These are phyloP conservation scores for Xylariaceae sp. DNA, from an alignment of 2,329 filamentous ascomycete genomes.

Conservation along the genomic window DNA sequence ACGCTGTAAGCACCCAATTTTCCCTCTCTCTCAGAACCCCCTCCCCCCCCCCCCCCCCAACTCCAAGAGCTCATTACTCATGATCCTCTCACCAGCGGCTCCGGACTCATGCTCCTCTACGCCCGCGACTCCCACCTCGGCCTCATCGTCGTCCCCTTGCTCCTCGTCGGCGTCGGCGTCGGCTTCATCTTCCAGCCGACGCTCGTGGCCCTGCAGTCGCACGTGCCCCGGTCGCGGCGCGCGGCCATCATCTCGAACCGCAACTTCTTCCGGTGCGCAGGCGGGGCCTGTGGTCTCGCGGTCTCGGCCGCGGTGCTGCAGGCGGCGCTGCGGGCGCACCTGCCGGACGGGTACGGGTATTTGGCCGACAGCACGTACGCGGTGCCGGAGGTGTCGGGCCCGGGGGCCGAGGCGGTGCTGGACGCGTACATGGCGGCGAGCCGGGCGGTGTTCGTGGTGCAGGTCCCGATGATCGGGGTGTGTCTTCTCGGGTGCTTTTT, in stretches of 20 bases:
- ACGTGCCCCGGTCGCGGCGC: conserved; percentile 51
- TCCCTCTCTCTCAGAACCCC: neutral
- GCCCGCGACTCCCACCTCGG: conserved; percentile 38
- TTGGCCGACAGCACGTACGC: conserved; percentile 27
- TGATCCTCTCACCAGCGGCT: conserved; percentile 29
- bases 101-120: conserved; percentile 49
- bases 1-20: conserved; percentile 23
- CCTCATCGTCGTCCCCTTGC: conserved; percentile 45
- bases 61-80: too few relatives aligned
- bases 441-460: conserved; percentile 51
- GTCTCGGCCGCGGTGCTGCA: conserved; percentile 48
- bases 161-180: conserved; percentile 48
- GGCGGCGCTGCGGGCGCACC: conserved; percentile 20
- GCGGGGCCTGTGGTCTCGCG: conserved; percentile 54
- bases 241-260: conserved; percentile 59
- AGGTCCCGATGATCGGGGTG: conserved; percentile 47
- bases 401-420: conserved; percentile 33
- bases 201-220: conserved; percentile 54
- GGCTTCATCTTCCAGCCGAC: conserved; percentile 46
- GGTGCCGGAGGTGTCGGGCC: conserved; percentile 16
- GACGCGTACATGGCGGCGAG: conserved; percentile 50
- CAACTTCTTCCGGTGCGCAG: conserved; percentile 58
- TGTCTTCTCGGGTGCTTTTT: conserved; percentile 47
- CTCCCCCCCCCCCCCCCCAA: neutral
- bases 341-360: conserved; percentile 19